phyloP scores from a whole-genome alignment of 352 stramenopile species.

The Pythium pectinolyticum region DNA sequence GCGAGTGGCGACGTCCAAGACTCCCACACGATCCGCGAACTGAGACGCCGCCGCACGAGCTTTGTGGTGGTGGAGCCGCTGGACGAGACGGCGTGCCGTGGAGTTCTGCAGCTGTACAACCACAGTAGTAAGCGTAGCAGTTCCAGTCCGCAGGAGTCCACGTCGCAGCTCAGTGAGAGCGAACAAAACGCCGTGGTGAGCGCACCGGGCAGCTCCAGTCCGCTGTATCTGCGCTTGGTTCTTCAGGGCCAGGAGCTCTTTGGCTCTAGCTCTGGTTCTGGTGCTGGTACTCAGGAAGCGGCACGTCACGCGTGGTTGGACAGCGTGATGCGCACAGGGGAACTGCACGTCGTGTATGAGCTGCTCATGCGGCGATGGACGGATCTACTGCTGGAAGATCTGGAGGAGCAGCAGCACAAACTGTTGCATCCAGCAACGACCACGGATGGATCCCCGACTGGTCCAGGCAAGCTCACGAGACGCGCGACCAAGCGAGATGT shows the following conservation, averaged over 20 bases:
- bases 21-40: constrained; percentile 70
- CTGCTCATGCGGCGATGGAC: constrained; percentile 80
- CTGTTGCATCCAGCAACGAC: not conserved
- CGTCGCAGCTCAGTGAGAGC: constrained; percentile 29
- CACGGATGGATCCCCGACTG: not conserved
- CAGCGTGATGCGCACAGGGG: constrained; percentile 32
- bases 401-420: constrained; percentile 38
- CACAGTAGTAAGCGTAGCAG: too few relatives aligned
- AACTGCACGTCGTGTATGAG: constrained; percentile 60
- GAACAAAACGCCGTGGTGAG: constrained; percentile 48
- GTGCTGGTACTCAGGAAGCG: not conserved
- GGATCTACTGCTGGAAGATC: constrained; percentile 56
- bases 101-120: constrained; percentile 39
- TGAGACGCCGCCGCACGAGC: constrained; percentile 55
- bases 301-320: constrained; percentile 47
- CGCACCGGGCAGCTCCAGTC: constrained; percentile 61
- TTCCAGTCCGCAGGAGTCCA: not conserved
- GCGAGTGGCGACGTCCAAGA: constrained; percentile 51
- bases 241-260: constrained; percentile 63
- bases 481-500: constrained; percentile 27
- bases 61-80: constrained; percentile 75
- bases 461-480: constrained; percentile 12
- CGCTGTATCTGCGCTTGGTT: constrained; percentile 65
- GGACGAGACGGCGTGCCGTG: constrained; percentile 61
- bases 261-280: constrained; percentile 3